Base-by-base conservation (phyloP, 768 basidiomycete genomes). In the Coprinopsis strossmayeri region DNA sequence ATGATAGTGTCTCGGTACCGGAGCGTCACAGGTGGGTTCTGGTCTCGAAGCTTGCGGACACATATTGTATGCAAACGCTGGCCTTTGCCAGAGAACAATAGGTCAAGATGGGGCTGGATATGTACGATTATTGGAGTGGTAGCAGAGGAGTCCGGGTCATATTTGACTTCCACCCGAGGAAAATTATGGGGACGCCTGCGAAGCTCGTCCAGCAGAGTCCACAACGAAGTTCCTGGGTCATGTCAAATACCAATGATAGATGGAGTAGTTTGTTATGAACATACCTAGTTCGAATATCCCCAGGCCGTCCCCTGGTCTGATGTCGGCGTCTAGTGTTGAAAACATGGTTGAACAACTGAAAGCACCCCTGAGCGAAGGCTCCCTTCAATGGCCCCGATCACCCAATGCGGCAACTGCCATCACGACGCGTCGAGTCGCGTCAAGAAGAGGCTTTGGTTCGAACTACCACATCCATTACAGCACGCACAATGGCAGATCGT, bases 131-230 rank as follows among this genome's bases (percentile, higher is more conserved):
- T 71, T 1, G 88, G 87, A 0, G 87, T 85, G 1, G 75, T 81
- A 11, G 78, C 70, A 12, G 85, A 76, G 25, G 81, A 65, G 56
- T 87, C 84, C 24, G 79, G 77, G 59, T 92, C 89, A 55, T 82
- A 90, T 66, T 89, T 89, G 61, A 92, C 71, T 53, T 91, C 87
- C 46, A 91, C 80, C 57, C 87, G 84, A 37, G 89, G 89, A 53
- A 87, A 91, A 37, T 73, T 65, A 53, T 87, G 78, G 45, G 80
- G 81, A 20, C 81, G 70, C 23, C 76, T 66, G 32, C 86, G 77
- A 3, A 92, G 69, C 45, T 76, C 69, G 52, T 88, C 84, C 35
- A 91, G 70, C 13, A 88, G 69, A 12, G 76, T 77, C 90, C 90
- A 92, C 5, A 92, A 68, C 1, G 49, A 50, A 26, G 21, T 38